These are phyloP conservation scores for Dictyostelium firmibasis DNA, from an alignment of 78 protist species.

Conservation along the genomic window DNA sequence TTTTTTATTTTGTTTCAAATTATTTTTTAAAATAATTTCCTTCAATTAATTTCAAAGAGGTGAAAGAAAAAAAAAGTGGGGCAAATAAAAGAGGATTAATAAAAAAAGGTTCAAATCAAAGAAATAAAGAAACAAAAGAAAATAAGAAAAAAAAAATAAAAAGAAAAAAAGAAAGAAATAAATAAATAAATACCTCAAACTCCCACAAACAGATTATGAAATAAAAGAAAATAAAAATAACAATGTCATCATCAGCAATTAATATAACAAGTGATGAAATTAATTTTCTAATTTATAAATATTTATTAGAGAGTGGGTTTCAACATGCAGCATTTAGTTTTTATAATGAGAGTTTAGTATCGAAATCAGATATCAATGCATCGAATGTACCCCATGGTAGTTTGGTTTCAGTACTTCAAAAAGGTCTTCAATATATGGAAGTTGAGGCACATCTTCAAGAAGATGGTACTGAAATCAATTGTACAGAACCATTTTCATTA, in stretches of 20 bases:
- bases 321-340: constrained; percentile 96
- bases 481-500: constrained; percentile 82
- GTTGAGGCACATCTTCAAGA: constrained; percentile 91
- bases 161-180: not conserved
- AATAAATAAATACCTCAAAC: not conserved
- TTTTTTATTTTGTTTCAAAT: not conserved
- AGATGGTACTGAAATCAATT: constrained; percentile 85
- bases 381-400: constrained; percentile 92
- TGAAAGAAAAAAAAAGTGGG: not conserved
- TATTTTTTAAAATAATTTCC: too few relatives aligned
- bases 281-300: constrained; percentile 93
- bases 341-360: constrained; percentile 85
- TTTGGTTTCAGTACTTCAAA: constrained; percentile 92
- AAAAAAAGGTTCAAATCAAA: not conserved
- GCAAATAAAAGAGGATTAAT: not conserved
- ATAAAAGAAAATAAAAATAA: not conserved
- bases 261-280: constrained; percentile 90
- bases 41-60: too few relatives aligned
- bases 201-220: not conserved
- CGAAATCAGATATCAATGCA: constrained; percentile 74
- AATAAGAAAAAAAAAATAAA: not conserved
- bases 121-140: not conserved
- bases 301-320: constrained; percentile 96
- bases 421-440: constrained; percentile 96
- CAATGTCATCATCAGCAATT: not conserved